phyloP scores from a whole-genome alignment of 768 basidiomycete species.

The Phylloporus sp. region DNA sequence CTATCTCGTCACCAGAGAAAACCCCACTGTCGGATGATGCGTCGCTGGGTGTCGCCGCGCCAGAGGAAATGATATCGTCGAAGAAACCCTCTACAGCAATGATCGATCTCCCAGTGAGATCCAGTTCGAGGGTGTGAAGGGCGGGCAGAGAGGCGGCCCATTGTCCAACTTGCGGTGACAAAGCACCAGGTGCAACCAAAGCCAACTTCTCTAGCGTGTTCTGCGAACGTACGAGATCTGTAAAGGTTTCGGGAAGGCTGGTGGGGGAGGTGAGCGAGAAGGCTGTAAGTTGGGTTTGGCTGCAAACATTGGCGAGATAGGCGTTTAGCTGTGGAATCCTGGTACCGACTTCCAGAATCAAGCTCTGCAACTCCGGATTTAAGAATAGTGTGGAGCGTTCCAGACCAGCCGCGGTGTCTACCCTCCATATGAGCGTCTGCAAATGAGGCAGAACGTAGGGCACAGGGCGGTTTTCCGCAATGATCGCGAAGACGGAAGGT shows the following conservation, averaged over 20 bases:
- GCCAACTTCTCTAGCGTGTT: slow-evolving; percentile 55
- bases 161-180: slow-evolving; percentile 65
- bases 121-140: slow-evolving; percentile 63
- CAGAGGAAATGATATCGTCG: slow-evolving; percentile 63
- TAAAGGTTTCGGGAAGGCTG: slow-evolving; percentile 67
- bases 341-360: slow-evolving; percentile 60
- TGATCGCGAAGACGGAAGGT: slow-evolving; percentile 59
- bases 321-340: slow-evolving; percentile 55
- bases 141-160: slow-evolving; percentile 66
- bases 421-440: slow-evolving; percentile 68
- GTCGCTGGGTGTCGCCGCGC: slow-evolving; percentile 67
- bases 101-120: slow-evolving; percentile 63
- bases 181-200: slow-evolving; percentile 71
- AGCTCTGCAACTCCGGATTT: slow-evolving; percentile 53
- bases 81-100: slow-evolving; percentile 81
- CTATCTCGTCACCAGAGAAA: slow-evolving; percentile 73
- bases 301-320: slow-evolving; percentile 63
- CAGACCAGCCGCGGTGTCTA: slow-evolving; percentile 60
- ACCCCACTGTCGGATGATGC: slow-evolving; percentile 73
- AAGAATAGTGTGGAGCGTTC: slow-evolving; percentile 65
- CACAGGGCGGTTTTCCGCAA: slow-evolving; percentile 61
- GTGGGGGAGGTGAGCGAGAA: slow-evolving; percentile 71
- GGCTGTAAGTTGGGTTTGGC: slow-evolving; percentile 57
- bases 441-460: slow-evolving; percentile 68
- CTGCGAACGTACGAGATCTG: slow-evolving; percentile 60